Evolutionary conservation across 345 rosid genomes (phyloP).

Genomic region (Populus simonii): DNA sequence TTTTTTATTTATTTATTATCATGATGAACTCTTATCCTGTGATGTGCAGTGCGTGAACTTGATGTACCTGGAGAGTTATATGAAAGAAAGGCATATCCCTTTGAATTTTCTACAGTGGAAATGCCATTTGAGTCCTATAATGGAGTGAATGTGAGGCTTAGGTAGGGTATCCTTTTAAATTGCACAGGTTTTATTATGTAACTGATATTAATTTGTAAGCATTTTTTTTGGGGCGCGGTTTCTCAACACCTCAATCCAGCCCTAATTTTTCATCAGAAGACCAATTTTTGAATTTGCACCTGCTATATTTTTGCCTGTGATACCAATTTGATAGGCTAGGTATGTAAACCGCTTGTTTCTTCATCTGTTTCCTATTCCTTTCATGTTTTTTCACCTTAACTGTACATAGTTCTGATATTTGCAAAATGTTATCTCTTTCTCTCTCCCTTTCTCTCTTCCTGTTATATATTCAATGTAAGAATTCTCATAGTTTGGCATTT

Average conservation of each 20-base stretch:
- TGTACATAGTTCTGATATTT: background rate
- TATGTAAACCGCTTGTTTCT: background rate
- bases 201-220: background rate
- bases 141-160: constrained; percentile 55
- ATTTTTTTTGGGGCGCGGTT: too few species aligned
- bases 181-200: background rate
- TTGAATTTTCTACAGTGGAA: constrained; percentile 58
- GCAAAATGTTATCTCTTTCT: background rate
- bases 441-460: background rate
- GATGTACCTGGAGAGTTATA: constrained; percentile 50
- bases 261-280: background rate
- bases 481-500: background rate
- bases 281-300: background rate
- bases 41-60: constrained; percentile 44
- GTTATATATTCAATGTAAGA: background rate
- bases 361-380: background rate
- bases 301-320: background rate
- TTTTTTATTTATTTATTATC: background rate
- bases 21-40: background rate
- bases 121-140: constrained; percentile 58
- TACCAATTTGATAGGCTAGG: background rate
- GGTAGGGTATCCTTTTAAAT: constrained; percentile 27
- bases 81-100: constrained; percentile 49
- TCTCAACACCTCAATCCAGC: too few species aligned
- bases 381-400: background rate